Base-by-base conservation (phyloP, 768 basidiomycete genomes). In the Asterophora lycoperdoides region DNA sequence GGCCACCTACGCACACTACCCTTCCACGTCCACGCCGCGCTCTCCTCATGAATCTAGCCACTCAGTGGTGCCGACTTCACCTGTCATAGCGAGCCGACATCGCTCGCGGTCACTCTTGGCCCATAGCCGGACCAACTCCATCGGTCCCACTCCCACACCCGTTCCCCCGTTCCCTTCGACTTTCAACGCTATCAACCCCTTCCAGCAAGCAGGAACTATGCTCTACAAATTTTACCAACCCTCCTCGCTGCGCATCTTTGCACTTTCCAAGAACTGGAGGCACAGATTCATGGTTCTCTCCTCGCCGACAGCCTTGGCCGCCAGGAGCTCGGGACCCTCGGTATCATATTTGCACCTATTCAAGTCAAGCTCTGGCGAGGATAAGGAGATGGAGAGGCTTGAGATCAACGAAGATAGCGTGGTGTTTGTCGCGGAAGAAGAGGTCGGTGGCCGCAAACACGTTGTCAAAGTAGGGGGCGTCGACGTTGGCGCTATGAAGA, bases 341-440 rank as follows among this genome's bases (percentile, higher is more conserved):
- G 70, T 70, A 18, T 81, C 77, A 13, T 81, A 86, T 59, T 68
- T 90, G 26, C 89, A 91, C 60, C 63, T 91, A 32, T 91, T 90
- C 72, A 88, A 89, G 62, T 71, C 76, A 8, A 54, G 74, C 4
- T 67, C 68, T 9, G 64, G 72, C 8, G 81, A 83, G 15, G 86
- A 87, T 53, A 77, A 68, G 43, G 89, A 91, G 64, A 53, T 89
- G 5, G 86, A 91, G 63, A 72, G 89, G 36, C 65, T 90, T 29
- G 81, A 83, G 59, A 88, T 91, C 55, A 83, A 83, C 50, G 85
- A 86, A 56, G 79, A 85, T 29, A 87, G 82, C 42, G 81, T 85
- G 43, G 84, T 88, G 11, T 89, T 83, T 53, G 78, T 91, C 17
- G 77, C 86, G 0, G 87, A 86, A 39, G 74, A 74, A 43, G 75